Conservation (phyloP, 768 basidiomycete species). For the Lyophyllum atratum region DNA sequence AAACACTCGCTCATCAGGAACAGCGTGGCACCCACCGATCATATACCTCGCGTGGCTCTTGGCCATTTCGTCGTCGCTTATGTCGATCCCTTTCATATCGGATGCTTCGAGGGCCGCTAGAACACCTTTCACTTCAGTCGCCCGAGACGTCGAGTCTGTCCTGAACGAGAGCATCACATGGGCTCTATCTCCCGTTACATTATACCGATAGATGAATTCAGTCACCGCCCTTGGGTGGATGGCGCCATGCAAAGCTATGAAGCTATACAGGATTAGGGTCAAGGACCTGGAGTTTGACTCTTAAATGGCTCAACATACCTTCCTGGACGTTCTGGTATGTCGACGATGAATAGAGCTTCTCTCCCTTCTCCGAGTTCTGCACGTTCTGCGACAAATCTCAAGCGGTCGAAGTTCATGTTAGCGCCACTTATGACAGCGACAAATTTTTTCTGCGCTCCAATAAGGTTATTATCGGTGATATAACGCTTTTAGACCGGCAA, state of each 20-base stretch:
- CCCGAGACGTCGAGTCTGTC: constrained; percentile 60
- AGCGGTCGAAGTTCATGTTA: constrained; percentile 98
- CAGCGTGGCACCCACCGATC: constrained; percentile 81
- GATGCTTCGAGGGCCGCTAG: constrained; percentile 59
- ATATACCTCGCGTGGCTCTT: constrained; percentile 95
- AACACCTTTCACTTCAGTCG: constrained; percentile 64
- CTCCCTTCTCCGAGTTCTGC: constrained; percentile 95
- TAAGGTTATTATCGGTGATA: constrained; percentile 76
- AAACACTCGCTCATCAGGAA: constrained; percentile 86
- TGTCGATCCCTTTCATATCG: constrained; percentile 85
- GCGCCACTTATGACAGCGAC: constrained; percentile 94
- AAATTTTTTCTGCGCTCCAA: constrained; percentile 84
- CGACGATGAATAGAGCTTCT: constrained; percentile 92
- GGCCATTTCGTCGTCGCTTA: constrained; percentile 93
- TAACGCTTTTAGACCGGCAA: constrained; percentile 92
- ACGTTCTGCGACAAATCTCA: constrained; percentile 98
- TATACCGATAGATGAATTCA: constrained; percentile 94
- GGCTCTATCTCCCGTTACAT: constrained; percentile 64
- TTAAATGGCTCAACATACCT: constrained; percentile 50
- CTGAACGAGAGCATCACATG: constrained; percentile 93
- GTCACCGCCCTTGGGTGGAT: constrained; percentile 93
- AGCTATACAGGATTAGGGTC: constrained; percentile 48
- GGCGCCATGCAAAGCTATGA: constrained; percentile 80
- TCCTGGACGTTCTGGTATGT: constrained; percentile 91
- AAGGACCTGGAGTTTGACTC: neutral